Base-by-base conservation (phyloP, 116 monocot genomes). In the Posidonia oceanica region DNA sequence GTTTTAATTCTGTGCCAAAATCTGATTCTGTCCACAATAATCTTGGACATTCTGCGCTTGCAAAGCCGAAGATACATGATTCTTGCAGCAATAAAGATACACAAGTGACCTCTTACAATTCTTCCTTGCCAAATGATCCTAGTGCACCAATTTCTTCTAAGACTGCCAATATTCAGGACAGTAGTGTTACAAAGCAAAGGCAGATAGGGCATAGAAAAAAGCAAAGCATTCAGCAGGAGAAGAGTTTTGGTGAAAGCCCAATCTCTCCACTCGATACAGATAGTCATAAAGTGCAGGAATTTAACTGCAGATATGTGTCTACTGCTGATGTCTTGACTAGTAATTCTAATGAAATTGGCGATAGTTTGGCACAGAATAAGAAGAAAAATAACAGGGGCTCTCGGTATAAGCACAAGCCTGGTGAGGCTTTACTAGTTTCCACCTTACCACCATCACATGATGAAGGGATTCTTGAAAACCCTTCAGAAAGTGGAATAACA, bases 151-250 rank as follows among this genome's bases (percentile, higher is more conserved):
- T 68, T 36, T 51, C 23, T 68, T 68, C 68, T n/a, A 44, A 14
- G 5, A 53, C 36, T 7, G 18, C 29, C 14, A 36, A 14, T 21
- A 22, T 52, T 52, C 68, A 68, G 29, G 61, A 40, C 0, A 7
- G 23, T 62, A 20, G 4, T 36, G 16, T 52, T 62, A 39, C 72
- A 63, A 72, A 72, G 61, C 62, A 78, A 65, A 85, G 84, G 51
- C 88, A 84, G 51, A 52, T 61, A 37, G 70, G 77, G 8, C 75
- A 80, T 55, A 85, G 77, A 61, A 84, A 73, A 78, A 82, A 60
- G 62, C 79, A 78, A 14, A 80, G 41, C 51, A 55, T 41, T 69
- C 42, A 48, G 39, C 59, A 62, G 7, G 87, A 87, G 14, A 80
- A 71, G 57, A 75, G 8, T 66, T 21, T 36, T n/a, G 69, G 52